Evolutionary conservation across 352 stramenopile species (phyloP).

Genomic region (Aphanomyces invadans): DNA sequence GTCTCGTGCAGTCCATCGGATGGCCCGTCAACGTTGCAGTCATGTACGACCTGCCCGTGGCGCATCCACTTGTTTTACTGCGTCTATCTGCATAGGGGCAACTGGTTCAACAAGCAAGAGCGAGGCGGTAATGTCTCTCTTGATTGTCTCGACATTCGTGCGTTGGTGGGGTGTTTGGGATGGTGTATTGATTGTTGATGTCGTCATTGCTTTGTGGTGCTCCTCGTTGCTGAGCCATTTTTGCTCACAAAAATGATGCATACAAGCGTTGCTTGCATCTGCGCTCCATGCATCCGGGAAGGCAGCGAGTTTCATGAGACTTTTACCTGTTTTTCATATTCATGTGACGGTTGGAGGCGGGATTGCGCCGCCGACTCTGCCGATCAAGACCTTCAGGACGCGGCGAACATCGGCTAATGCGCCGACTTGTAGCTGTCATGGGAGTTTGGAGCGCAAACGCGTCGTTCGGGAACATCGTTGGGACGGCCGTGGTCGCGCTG

Average conservation of each 20-base stretch:
- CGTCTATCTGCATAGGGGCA: too few relatives aligned
- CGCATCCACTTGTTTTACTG: too few relatives aligned
- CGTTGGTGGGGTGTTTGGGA: too few relatives aligned
- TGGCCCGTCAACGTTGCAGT: conserved; percentile 69
- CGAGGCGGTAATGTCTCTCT: conserved; percentile 35
- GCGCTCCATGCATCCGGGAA: too few relatives aligned
- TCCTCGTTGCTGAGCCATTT: too few relatives aligned
- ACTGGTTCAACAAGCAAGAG: conserved; percentile 85
- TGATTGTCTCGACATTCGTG: not conserved
- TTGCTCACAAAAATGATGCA: too few relatives aligned
- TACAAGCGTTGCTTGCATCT: too few relatives aligned
- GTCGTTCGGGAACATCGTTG: conserved; percentile 94
- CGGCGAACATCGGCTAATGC: conserved; percentile 14
- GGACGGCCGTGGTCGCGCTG: conserved; percentile 69
- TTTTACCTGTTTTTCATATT: too few relatives aligned
- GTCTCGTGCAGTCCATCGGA: conserved; percentile 72
- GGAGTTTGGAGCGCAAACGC: conserved; percentile 95
- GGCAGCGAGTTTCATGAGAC: too few relatives aligned
- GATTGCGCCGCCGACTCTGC: too few relatives aligned
- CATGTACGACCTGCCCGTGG: too few relatives aligned
- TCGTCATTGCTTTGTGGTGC: not conserved
- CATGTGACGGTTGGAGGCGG: too few relatives aligned
- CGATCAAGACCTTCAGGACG: conserved; percentile 44
- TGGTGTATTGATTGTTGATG: not conserved
- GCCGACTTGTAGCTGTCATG: conserved; percentile 71